Evolutionary conservation across 441 rosid genomes (phyloP).

Genomic region (Eutrema salsugineum): DNA sequence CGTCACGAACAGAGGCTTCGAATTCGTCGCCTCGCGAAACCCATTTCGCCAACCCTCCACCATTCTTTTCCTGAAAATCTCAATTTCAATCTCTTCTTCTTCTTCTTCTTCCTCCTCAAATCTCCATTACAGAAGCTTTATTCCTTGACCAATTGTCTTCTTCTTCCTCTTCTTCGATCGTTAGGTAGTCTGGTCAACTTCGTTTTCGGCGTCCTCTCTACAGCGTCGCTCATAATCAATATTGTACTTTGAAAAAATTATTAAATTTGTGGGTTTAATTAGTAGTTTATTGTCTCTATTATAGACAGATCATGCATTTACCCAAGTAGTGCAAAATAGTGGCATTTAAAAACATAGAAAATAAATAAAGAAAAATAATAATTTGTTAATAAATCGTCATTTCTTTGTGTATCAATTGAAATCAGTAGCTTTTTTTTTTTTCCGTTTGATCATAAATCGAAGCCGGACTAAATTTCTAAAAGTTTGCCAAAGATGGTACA

Average conservation of each 20-base stretch:
- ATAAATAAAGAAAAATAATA: no score
- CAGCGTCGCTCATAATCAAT: constrained; percentile 8
- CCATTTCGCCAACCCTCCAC: constrained; percentile 72
- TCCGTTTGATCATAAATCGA: background rate
- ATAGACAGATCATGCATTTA: background rate
- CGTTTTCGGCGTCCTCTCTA: constrained; percentile 32
- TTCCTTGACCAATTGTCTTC: constrained; percentile 1
- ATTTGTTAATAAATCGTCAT: background rate
- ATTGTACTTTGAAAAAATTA: background rate
- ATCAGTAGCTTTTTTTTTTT: background rate
- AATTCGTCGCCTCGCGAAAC: constrained; percentile 59
- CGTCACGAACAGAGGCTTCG: constrained; percentile 83
- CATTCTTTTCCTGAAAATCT: constrained; percentile 24
- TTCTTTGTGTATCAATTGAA: background rate
- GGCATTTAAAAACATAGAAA: background rate
- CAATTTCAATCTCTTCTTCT: background rate
- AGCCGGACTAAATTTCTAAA: background rate
- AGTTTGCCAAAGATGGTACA: background rate
- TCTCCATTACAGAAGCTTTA: constrained; percentile 21
- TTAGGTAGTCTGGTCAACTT: constrained; percentile 32
- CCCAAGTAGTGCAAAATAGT: constrained; percentile 19
- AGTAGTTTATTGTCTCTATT: background rate
- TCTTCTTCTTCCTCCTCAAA: constrained; percentile 17
- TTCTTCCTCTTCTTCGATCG: constrained; percentile 19
- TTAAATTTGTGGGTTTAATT: background rate